Evolutionary conservation across 2,329 filamentous ascomycete genomes (phyloP).

Genomic region (Aspergillus intermedius): DNA sequence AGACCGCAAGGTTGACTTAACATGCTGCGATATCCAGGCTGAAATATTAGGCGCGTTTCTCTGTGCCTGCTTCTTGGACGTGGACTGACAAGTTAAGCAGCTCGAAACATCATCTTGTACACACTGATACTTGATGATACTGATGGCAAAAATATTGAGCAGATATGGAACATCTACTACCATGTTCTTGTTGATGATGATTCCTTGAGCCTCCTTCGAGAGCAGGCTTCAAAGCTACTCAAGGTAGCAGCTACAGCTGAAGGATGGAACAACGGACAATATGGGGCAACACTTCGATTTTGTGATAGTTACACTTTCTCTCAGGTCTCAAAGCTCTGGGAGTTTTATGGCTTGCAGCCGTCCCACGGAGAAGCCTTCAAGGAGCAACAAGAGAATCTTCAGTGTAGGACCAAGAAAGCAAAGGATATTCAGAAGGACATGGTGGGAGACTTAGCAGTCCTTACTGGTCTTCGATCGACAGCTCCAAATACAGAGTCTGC

Average conservation of each 20-base stretch:
- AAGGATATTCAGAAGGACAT: neutral
- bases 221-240: neutral
- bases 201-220: neutral
- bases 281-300: neutral
- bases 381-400: neutral
- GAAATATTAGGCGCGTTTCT: neutral
- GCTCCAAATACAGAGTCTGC: neutral
- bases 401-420: neutral
- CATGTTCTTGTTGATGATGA: neutral
- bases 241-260: neutral
- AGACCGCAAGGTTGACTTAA: neutral
- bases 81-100: constrained; percentile 11
- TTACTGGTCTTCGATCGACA: neutral
- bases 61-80: constrained; percentile 17
- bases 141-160: neutral
- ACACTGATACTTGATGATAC: neutral
- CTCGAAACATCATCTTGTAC: neutral
- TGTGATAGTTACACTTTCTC: neutral
- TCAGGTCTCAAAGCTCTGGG: neutral
- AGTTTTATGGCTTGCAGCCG: neutral
- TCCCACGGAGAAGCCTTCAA: neutral
- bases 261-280: neutral
- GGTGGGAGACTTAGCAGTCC: neutral
- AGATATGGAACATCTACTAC: neutral
- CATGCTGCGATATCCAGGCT: neutral